A percentile compares a stretch with the other conserved stretches of the same genome.
Conservation (phyloP, 768 basidiomycete species). For the Boletus barrowsii region DNA sequence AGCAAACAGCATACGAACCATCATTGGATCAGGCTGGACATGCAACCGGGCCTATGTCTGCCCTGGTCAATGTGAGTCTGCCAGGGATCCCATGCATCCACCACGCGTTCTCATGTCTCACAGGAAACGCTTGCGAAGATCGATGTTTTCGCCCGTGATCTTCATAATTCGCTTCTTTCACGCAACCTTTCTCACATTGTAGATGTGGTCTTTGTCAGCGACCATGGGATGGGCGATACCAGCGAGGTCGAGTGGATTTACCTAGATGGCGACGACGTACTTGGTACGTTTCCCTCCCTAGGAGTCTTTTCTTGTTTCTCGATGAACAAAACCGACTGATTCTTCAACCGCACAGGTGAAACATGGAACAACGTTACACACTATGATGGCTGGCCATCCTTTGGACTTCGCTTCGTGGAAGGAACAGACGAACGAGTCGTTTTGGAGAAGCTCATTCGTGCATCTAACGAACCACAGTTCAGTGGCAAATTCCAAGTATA, state of each 20-base stretch:
- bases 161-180: conserved; percentile 58
- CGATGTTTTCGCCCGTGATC: conserved; percentile 69
- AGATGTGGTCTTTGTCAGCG: conserved; percentile 86
- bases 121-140: conserved; percentile 65
- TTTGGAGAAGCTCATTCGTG: conserved; percentile 50
- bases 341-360: conserved; percentile 12
- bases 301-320: neutral
- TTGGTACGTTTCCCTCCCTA: conserved; percentile 17
- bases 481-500: conserved; percentile 63
- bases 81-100: neutral
- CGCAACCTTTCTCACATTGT: conserved; percentile 82
- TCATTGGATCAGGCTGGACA: conserved; percentile 87
- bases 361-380: conserved; percentile 39
- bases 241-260: conserved; percentile 70
- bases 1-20: conserved; percentile 67
- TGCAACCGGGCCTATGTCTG: conserved; percentile 62
- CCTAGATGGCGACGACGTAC: conserved; percentile 52
- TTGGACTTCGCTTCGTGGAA: conserved; percentile 74
- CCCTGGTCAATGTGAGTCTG: conserved; percentile 61
- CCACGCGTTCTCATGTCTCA: neutral
- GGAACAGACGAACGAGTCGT: conserved; percentile 56
- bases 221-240: conserved; percentile 94
- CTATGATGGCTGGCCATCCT: conserved; percentile 86
- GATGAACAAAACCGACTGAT: neutral
- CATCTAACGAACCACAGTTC: conserved; percentile 42